Percentiles rank a stretch among this genome's conserved stretches.
phyloP scores from a whole-genome alignment of 257 asterid genomes.

The Solanum sparsipilum region DNA sequence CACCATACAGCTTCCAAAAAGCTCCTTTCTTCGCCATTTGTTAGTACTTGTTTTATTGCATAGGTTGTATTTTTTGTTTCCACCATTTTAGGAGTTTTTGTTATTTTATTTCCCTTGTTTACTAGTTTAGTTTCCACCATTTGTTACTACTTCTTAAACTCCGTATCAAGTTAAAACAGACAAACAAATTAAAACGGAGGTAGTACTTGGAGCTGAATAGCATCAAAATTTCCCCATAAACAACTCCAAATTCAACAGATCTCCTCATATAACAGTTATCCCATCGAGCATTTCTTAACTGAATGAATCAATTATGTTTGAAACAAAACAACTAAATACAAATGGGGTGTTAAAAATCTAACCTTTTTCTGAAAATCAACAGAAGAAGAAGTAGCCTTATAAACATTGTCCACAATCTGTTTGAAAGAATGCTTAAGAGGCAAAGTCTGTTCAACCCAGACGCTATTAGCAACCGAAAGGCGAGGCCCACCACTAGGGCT shows the following conservation, averaged over 20 bases:
- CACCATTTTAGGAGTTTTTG: background rate
- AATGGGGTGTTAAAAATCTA: background rate
- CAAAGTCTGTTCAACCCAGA: slow-evolving; percentile 35
- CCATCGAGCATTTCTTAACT: background rate
- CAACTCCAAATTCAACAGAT: background rate
- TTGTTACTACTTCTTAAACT: background rate
- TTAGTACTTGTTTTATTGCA: background rate
- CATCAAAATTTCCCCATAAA: background rate
- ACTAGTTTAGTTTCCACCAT: background rate
- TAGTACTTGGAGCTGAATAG: background rate
- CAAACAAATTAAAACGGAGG: background rate
- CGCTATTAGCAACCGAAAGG: slow-evolving; percentile 20
- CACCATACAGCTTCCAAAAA: background rate
- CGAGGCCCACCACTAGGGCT: slow-evolving; percentile 27
- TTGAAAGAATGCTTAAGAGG: slow-evolving; percentile 20
- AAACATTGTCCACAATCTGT: slow-evolving; percentile 13
- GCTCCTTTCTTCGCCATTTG: background rate
- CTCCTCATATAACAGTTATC: background rate
- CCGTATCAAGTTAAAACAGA: background rate
- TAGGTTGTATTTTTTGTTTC: background rate
- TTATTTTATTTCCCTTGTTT: background rate
- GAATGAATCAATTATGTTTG: background rate
- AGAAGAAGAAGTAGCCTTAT: slow-evolving; percentile 17
- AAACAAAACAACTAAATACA: background rate
- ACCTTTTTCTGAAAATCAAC: slow-evolving; percentile 35